Evolutionary conservation across 805 yeast species (phyloP).

Genomic region (Saccharomycopsis olivae): DNA sequence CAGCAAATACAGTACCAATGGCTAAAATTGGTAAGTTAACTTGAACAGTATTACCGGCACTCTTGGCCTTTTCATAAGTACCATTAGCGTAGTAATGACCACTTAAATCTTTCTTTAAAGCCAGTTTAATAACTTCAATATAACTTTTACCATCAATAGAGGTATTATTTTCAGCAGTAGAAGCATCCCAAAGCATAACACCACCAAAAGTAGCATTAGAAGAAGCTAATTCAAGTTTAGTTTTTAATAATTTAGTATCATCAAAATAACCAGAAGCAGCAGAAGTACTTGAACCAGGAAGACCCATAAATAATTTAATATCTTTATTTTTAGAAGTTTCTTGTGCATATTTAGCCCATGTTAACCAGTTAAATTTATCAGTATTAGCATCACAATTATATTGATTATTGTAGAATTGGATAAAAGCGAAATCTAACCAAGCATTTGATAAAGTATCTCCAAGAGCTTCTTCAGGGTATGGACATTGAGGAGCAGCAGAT

Average conservation of each 20-base stretch:
- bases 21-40: too few relatives aligned
- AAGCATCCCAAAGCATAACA: conserved; percentile 16
- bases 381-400: conserved; percentile 42
- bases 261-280: conserved; percentile 56
- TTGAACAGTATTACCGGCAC: conserved; percentile 1
- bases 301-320: conserved; percentile 62
- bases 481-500: conserved; percentile 63
- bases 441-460: conserved; percentile 42
- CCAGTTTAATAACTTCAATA: conserved; percentile 9
- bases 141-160: conserved; percentile 8
- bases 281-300: conserved; percentile 53
- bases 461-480: conserved; percentile 47
- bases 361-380: conserved; percentile 37
- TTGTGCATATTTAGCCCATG: conserved; percentile 44
- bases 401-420: conserved; percentile 62
- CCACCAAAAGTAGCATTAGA: conserved; percentile 17
- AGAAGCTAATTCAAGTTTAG: conserved; percentile 16
- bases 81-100: conserved; percentile 15
- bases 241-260: conserved; percentile 24
- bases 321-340: conserved; percentile 51
- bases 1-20: neutral
- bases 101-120: conserved; percentile 18
- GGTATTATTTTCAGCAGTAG: conserved; percentile 16
- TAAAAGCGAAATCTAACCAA: conserved; percentile 48
- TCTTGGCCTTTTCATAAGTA: conserved; percentile 13